These are phyloP conservation scores for Globisporangium emineosum DNA, from an alignment of 352 stramenopile species.

Conservation along the genomic window DNA sequence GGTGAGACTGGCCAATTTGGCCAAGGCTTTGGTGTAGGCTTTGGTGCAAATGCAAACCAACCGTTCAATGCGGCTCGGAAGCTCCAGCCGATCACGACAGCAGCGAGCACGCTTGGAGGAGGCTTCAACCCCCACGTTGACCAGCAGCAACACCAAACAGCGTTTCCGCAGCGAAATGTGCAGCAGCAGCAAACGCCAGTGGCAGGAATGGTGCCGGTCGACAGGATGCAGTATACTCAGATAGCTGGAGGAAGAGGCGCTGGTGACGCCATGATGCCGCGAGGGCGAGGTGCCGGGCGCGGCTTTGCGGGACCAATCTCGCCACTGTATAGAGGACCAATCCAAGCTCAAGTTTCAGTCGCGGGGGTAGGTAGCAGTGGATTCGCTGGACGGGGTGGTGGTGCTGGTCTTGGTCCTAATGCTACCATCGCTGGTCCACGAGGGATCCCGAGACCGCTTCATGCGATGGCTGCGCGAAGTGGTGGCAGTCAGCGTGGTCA, in stretches of 20 bases:
- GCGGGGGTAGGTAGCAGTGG: not conserved
- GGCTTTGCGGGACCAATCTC: not conserved
- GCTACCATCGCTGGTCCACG: not conserved
- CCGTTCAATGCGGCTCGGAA: constrained; percentile 10
- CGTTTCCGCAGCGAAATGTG: not conserved
- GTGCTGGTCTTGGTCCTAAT: too few species aligned
- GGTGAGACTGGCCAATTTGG: not conserved
- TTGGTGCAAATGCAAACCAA: not conserved
- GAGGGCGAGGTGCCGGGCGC: not conserved
- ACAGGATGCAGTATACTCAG: constrained; percentile 1
- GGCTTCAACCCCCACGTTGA: not conserved
- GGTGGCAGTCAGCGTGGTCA: not conserved
- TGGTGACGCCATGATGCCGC: not conserved
- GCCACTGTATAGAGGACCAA: not conserved
- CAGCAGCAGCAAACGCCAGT: not conserved
- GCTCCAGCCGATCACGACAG: constrained; percentile 10
- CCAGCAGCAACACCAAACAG: not conserved
- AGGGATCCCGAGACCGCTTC: constrained; percentile 4
- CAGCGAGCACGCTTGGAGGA: not conserved
- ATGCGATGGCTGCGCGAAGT: not conserved
- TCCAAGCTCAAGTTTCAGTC: not conserved
- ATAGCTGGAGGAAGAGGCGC: not conserved
- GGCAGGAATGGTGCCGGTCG: not conserved
- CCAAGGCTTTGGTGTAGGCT: not conserved
- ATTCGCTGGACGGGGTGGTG: not conserved